Evolutionary conservation across 371 early-diverging fungal species (phyloP).

Genomic region (Smittium culicis): DNA sequence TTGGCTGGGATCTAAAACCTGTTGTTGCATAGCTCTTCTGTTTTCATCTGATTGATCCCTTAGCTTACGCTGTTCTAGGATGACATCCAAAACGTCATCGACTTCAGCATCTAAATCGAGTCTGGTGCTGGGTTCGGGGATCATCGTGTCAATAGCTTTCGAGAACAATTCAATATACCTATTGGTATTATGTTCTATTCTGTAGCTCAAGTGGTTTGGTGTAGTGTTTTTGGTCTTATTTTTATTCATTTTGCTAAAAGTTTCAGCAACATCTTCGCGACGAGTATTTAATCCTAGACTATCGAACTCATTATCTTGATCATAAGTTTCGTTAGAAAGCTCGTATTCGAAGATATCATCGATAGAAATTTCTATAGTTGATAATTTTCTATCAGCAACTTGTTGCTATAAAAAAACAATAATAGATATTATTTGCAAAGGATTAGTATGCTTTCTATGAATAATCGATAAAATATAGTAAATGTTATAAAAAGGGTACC

Average conservation of each 20-base stretch:
- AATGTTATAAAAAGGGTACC: neutral
- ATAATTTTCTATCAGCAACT: slow-evolving; percentile 32
- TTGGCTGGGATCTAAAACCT: slow-evolving; percentile 23
- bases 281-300: slow-evolving; percentile 20
- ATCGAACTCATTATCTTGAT: slow-evolving; percentile 14
- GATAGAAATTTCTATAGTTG: slow-evolving; percentile 32
- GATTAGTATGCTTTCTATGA: neutral
- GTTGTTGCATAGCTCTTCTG: slow-evolving; percentile 6
- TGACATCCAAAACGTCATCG: slow-evolving; percentile 77
- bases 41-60: slow-evolving; percentile 37
- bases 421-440: slow-evolving; percentile 21
- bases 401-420: slow-evolving; percentile 28
- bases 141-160: slow-evolving; percentile 53
- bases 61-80: slow-evolving; percentile 68
- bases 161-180: slow-evolving; percentile 69
- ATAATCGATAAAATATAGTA: neutral
- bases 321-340: slow-evolving; percentile 19
- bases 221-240: slow-evolving; percentile 47
- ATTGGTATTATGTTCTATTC: slow-evolving; percentile 69
- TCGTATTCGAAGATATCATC: slow-evolving; percentile 23
- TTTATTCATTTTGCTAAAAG: slow-evolving; percentile 39
- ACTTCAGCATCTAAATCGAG: slow-evolving; percentile 45
- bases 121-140: slow-evolving; percentile 42
- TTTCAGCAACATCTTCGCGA: slow-evolving; percentile 38
- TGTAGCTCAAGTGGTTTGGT: slow-evolving; percentile 35